phyloP scores from a whole-genome alignment of 306 rosid genomes.

The Gleditsia sinensis region DNA sequence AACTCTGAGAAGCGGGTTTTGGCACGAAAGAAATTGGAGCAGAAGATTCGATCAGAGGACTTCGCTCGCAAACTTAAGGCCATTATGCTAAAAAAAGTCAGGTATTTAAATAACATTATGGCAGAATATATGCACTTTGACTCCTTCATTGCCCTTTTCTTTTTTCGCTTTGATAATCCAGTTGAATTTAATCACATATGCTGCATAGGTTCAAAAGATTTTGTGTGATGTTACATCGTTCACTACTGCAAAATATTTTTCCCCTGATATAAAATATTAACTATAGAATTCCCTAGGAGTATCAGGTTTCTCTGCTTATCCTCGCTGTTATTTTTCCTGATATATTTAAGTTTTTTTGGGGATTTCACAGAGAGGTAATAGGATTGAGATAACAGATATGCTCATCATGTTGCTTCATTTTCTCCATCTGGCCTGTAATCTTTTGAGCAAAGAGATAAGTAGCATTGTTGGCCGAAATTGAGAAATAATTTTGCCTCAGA shows the following conservation, averaged over 20 bases:
- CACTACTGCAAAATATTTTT: neutral
- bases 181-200: conserved; percentile 15
- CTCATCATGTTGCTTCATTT: neutral
- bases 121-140: neutral
- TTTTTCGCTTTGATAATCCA: neutral
- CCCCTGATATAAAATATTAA: neutral
- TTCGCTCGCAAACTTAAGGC: conserved; percentile 77
- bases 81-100: conserved; percentile 84
- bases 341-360: conserved; percentile 15
- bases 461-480: neutral
- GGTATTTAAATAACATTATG: conserved; percentile 43
- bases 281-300: neutral
- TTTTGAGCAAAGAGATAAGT: neutral
- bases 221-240: neutral
- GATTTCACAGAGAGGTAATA: neutral
- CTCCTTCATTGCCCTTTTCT: neutral
- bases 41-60: conserved; percentile 63
- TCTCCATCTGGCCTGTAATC: neutral
- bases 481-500: neutral
- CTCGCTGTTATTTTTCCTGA: neutral
- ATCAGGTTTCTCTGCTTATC: neutral
- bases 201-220: neutral
- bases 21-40: conserved; percentile 70
- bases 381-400: conserved; percentile 9
- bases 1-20: conserved; percentile 88